Percentiles rank a stretch among this genome's conserved stretches.
Evolutionary conservation across 1,139 yeast species (phyloP).

Genomic region (Yamadazyma siamensis): DNA sequence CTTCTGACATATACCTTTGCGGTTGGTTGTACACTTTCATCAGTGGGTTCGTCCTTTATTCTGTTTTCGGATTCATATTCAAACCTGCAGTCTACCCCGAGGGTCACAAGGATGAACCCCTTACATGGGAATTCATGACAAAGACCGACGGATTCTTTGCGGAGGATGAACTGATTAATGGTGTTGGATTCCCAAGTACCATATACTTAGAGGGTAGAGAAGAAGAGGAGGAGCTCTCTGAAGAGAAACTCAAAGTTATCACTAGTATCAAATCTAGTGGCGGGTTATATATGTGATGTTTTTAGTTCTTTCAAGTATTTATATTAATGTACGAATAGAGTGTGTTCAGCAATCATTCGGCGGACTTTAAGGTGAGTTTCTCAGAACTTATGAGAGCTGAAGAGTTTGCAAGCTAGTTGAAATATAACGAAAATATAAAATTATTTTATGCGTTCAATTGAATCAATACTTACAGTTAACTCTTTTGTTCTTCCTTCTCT

Average conservation of each 20-base stretch:
- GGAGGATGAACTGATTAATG: slow-evolving; percentile 14
- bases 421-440: no score
- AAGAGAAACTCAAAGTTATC: slow-evolving; percentile 14
- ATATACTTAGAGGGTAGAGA: slow-evolving; percentile 8
- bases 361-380: no score
- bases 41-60: slow-evolving; percentile 12
- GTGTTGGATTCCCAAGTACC: slow-evolving; percentile 15
- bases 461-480: no score
- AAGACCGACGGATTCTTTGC: slow-evolving; percentile 16
- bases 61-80: slow-evolving; percentile 11
- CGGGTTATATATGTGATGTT: slow-evolving; percentile 9
- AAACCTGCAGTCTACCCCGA: slow-evolving; percentile 14
- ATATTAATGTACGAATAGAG: no score
- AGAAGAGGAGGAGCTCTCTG: slow-evolving; percentile 7
- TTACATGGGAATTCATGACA: slow-evolving; percentile 17
- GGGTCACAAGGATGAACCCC: slow-evolving; percentile 12
- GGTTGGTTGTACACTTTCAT: slow-evolving; percentile 16
- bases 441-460: no score
- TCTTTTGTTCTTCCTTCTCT: no score
- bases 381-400: no score
- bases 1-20: slow-evolving; percentile 13
- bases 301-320: no score
- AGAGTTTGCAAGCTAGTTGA: no score
- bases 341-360: no score
- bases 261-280: slow-evolving; percentile 15